phyloP scores from a whole-genome alignment of 2,329 filamentous ascomycete genomes.

The Thelonectria blattea region DNA sequence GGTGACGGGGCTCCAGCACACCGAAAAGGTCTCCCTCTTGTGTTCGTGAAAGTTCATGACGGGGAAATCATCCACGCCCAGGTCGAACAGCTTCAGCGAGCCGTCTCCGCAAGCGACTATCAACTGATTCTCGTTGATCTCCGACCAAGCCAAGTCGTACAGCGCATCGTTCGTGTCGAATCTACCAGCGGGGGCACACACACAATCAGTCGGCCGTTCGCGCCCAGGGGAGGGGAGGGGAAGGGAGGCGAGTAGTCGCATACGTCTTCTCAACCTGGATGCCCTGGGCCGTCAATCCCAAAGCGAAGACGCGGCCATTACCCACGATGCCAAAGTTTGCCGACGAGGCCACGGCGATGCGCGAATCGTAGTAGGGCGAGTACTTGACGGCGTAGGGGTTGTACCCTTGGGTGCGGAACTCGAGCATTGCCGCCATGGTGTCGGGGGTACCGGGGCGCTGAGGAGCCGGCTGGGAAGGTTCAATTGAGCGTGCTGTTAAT shows the following conservation, averaged over 20 bases:
- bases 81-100: constrained; percentile 92
- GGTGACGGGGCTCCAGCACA: constrained; percentile 88
- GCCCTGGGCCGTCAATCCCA: constrained; percentile 82
- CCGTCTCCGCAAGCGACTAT: constrained; percentile 91
- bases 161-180: constrained; percentile 98
- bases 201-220: not conserved
- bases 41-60: constrained; percentile 94
- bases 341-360: constrained; percentile 87
- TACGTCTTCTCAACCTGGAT: constrained; percentile 85
- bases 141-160: constrained; percentile 94
- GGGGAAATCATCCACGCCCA: constrained; percentile 80
- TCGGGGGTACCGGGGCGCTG: constrained; percentile 12
- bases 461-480: constrained; percentile 31
- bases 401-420: constrained; percentile 91
- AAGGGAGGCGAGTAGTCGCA: constrained; percentile 27
- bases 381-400: constrained; percentile 98
- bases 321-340: constrained; percentile 97
- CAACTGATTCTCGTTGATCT: constrained; percentile 94
- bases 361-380: constrained; percentile 96
- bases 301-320: constrained; percentile 87
- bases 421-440: constrained; percentile 74
- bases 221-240: constrained; percentile 3
- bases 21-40: constrained; percentile 88
- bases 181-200: constrained; percentile 51
- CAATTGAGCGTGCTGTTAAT: constrained; percentile 21